Evolutionary conservation across 2,329 filamentous ascomycete genomes (phyloP), one percentile per base, ranked within the genome.

Genomic region (Diaporthe eres): DNA sequence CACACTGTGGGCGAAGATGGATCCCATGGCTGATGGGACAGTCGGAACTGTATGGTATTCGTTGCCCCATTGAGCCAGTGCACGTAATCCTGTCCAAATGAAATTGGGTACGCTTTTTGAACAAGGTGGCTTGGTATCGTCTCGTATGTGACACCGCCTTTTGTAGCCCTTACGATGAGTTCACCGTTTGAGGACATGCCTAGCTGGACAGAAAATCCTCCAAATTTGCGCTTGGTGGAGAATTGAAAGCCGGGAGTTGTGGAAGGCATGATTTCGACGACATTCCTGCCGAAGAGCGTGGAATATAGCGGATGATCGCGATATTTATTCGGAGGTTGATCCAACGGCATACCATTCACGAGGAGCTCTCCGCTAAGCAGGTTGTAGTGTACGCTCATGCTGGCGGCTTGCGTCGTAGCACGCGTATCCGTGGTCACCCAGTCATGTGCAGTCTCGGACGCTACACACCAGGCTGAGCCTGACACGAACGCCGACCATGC

Each of bases 321-420:
- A 67, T 89, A 92, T 0, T 85, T 76, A 0, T 15, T 3, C 0
- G 90, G 90, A 0, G 92, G 82, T 2, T 87, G 84, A 5, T 84
- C 80, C 0, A 91, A 77, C 0, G 88, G 89, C 1, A 82, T 57
- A 0, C 90, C 90, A 74, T 91, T 84, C 0, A 92, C 85, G 0
- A 91, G 83, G 0, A 93, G 81, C 34, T 87, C 83, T 0, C 87
- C 90, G 0, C 84, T 87, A 2, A 92, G 77, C 0, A 90, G 67
- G 76, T 90, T 90, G 77, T 87, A 87, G 37, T 88, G 85, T 4
- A 89, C 83, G 8, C 31, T 83, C 77, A 6, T 77, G 42, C 3
- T 37, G 49, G 37, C 55, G 10, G 3, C 31, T 28, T 31, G 49
- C 19, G 17, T 55, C 51, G 22, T 76, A 12, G 12, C 76, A 71